Conservation (phyloP, 768 basidiomycete genomes). For the Mycena latifolia region DNA sequence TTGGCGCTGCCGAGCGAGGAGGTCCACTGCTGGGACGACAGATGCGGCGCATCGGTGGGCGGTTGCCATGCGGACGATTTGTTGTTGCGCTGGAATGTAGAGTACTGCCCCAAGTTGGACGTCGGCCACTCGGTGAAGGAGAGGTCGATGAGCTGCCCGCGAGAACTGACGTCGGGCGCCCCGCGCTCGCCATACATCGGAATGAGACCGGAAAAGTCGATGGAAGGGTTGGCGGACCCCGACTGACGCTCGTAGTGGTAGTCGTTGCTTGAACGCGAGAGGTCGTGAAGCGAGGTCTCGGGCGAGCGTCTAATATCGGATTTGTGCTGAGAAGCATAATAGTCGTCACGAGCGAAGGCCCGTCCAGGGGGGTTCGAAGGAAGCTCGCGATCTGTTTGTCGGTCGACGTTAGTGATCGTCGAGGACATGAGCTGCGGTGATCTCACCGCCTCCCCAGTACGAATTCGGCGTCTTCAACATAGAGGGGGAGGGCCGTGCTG, state of each 20-base stretch:
- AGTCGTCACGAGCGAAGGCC: neutral
- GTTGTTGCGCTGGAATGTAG: neutral
- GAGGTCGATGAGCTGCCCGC: neutral
- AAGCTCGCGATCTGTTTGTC: neutral
- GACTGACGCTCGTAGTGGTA: no score
- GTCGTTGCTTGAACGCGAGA: no score
- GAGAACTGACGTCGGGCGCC: neutral
- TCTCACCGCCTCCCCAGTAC: neutral
- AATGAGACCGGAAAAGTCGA: slow-evolving; percentile 13
- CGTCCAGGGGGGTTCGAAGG: neutral
- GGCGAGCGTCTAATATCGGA: neutral
- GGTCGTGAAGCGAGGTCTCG: no score
- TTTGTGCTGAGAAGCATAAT: neutral
- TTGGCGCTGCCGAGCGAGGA: neutral
- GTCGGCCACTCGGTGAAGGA: neutral
- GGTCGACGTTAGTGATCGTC: no score
- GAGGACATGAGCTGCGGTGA: no score
- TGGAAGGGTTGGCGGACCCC: neutral
- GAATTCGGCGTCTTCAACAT: neutral
- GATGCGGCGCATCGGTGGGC: no score
- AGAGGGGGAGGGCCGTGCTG: neutral
- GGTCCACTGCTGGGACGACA: neutral
- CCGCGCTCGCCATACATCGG: neutral
- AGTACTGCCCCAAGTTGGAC: slow-evolving; percentile 2
- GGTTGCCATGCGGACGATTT: neutral